Conservation (phyloP, 345 rosid species). For the Geranium rotundifolium region DNA sequence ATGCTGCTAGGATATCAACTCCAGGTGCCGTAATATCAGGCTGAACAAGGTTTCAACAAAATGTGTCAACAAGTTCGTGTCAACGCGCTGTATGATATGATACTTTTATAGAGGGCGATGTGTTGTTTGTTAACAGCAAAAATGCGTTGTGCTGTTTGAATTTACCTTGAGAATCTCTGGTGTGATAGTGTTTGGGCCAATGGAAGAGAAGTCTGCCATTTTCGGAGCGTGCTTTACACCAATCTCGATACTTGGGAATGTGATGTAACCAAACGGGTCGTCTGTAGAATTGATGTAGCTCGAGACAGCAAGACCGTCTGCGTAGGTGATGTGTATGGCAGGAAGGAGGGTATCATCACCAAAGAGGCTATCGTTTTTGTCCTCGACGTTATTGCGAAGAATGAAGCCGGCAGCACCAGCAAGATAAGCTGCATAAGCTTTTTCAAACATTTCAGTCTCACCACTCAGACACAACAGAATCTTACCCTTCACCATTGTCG, state of each 20-base stretch:
- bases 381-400: conserved; percentile 40
- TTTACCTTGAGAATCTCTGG: conserved; percentile 55
- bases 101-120: too few relatives aligned
- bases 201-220: conserved; percentile 54
- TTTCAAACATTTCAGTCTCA: conserved; percentile 30
- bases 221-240: conserved; percentile 45
- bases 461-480: conserved; percentile 52
- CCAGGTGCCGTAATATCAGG: conserved; percentile 90
- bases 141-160: too few relatives aligned
- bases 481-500: conserved; percentile 32
- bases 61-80: too few relatives aligned
- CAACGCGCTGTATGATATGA: too few relatives aligned
- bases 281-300: conserved; percentile 35
- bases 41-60: too few relatives aligned
- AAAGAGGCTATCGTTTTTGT: conserved; percentile 31
- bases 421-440: conserved; percentile 27
- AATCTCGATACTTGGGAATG: conserved; percentile 17
- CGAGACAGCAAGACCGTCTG: conserved; percentile 34
- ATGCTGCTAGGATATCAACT: conserved; percentile 54
- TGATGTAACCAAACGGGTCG: conserved; percentile 37
- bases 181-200: too few relatives aligned
- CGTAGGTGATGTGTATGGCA: conserved; percentile 39
- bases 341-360: conserved; percentile 61
- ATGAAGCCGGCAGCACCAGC: conserved; percentile 69
- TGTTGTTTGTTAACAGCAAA: too few relatives aligned